Evolutionary conservation across 2,329 filamentous ascomycete species (phyloP), one percentile per base, ranked within the genome.

Genomic region (Aspergillus fischeri): DNA sequence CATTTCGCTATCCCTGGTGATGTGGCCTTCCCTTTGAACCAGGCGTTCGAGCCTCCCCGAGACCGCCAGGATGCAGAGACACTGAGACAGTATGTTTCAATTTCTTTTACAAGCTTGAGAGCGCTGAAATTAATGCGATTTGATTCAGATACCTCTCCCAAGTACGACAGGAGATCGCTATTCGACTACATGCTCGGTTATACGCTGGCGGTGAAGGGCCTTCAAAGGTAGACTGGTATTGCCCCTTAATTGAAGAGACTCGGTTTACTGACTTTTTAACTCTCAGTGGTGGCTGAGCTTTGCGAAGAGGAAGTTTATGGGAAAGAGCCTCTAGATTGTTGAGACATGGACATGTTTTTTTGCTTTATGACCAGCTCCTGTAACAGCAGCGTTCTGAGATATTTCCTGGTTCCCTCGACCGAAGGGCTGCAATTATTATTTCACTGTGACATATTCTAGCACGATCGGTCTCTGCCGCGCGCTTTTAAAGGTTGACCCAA

Each of bases 301-400:
- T 75, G 91, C 90, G 54, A 97, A 97, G 87, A 88, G 94, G 79
- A 97, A 97, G 86, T 99, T 99, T 73, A 97, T 99, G 94, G 92
- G 92, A 75, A 97, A 97, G 86, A 84, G 85, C 65, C 80, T 94
- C 77, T 92, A 81, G 65, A 68, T 70, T 54, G 29, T 59, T 56
- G 32, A 61, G 61, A 56, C 61, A 65, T 61, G 51, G 56, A 63
- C 51, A 32, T 35, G 58, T 61, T 65, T 64, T 49, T 35, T 29
- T 61, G 56, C 53, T 58, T 58, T 57, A 59, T 52, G n/a, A 8
- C 21, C 44, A 47, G 44, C 10, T 47, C 21, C 11, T 25, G n/a
- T 24, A 38, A 28, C 32, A 38, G 51, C 51, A 24, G 44, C 24
- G 44, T 47, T 47, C 44, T 27, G 44, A 47, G 24, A 14, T 24